Evolutionary conservation across 345 rosid genomes (phyloP).

Genomic region (Citrus reticulata): DNA sequence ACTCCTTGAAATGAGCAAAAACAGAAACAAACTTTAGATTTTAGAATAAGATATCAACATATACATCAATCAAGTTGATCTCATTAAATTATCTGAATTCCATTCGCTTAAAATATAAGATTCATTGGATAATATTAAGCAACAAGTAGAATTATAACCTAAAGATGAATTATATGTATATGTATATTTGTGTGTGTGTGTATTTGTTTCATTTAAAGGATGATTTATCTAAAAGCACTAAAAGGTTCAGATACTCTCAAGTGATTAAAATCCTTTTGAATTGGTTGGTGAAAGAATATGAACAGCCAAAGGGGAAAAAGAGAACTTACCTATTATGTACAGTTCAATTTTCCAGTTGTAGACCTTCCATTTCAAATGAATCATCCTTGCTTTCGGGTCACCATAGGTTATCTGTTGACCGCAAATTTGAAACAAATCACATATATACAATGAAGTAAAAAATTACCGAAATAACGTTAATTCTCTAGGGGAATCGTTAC

Average conservation of each 20-base stretch:
- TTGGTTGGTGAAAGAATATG: not conserved
- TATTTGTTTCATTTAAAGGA: too few species aligned
- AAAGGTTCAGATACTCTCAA: not conserved
- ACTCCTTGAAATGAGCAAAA: not conserved
- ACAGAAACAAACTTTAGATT: not conserved
- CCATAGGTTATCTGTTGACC: slow-evolving; percentile 83
- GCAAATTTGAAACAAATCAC: not conserved
- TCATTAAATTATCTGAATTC: not conserved
- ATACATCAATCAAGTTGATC: not conserved
- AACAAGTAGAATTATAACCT: not conserved
- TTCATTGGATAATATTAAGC: not conserved
- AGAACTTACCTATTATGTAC: slow-evolving; percentile 76
- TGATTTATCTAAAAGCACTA: not conserved
- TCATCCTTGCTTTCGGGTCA: slow-evolving; percentile 89
- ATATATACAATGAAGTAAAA: not conserved
- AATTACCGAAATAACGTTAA: not conserved
- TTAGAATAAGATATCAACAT: not conserved
- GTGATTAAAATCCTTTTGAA: not conserved
- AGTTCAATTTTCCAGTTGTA: slow-evolving; percentile 72
- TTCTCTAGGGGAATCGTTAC: slow-evolving; percentile 41
- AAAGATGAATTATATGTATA: too few species aligned
- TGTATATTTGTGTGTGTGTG: too few species aligned
- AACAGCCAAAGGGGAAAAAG: not conserved
- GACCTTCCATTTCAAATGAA: slow-evolving; percentile 54
- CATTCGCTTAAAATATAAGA: not conserved